These are phyloP conservation scores for Mentha longifolia DNA, from an alignment of 257 asterid genomes.

Conservation along the genomic window DNA sequence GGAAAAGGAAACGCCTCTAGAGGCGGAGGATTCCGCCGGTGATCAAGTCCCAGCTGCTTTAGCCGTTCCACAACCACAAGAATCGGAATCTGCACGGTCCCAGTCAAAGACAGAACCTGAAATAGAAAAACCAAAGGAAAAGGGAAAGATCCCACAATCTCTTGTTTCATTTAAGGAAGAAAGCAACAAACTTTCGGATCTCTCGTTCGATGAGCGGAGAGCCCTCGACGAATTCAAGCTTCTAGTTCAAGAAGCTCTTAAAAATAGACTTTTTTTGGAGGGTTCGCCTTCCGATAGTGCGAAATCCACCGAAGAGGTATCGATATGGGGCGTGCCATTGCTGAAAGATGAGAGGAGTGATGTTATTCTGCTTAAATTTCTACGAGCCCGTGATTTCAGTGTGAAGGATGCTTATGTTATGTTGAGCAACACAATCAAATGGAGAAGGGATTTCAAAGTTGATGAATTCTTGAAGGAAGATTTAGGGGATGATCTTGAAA, in stretches of 20 bases:
- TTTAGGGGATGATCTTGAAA: conserved; percentile 75
- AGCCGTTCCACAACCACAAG: no score
- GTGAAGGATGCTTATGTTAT: conserved; percentile 61
- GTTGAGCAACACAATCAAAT: conserved; percentile 61
- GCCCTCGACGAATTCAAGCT: conserved; percentile 47
- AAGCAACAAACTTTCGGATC: conserved; percentile 43
- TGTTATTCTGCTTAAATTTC: conserved; percentile 43
- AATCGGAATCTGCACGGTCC: neutral
- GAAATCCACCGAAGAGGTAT: conserved; percentile 32
- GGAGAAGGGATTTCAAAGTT: conserved; percentile 65
- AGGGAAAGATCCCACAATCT: conserved; percentile 41
- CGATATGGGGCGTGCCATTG: conserved; percentile 45
- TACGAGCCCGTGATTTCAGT: conserved; percentile 75
- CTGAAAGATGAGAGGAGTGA: conserved; percentile 42
- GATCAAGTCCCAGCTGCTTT: no score
- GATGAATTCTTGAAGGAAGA: conserved; percentile 63
- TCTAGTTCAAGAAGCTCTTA: conserved; percentile 37
- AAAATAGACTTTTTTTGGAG: conserved; percentile 28
- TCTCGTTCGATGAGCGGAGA: conserved; percentile 47
- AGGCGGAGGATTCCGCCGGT: conserved; percentile 31
- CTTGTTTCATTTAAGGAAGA: conserved; percentile 58
- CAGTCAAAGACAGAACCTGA: conserved; percentile 22
- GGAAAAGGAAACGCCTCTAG: conserved; percentile 47
- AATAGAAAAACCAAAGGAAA: conserved; percentile 7
- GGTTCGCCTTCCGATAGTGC: conserved; percentile 36